Percentiles rank a stretch among this genome's conserved stretches.
Evolutionary conservation across 805 yeast species (phyloP).

Genomic region (Monosporozyma unispora): DNA sequence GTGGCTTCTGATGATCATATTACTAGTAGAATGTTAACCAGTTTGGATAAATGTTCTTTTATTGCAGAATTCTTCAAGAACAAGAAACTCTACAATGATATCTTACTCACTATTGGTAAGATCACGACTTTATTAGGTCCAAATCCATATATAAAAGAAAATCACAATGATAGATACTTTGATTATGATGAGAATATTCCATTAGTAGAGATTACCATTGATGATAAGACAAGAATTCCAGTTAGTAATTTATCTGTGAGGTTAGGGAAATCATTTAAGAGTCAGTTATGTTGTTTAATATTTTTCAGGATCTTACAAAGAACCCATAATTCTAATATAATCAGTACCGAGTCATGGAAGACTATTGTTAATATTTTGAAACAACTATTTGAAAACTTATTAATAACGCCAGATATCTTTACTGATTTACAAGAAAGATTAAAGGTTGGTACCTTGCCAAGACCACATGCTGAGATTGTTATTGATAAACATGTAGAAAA

Average conservation of each 20-base stretch:
- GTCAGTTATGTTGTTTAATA: conserved; percentile 82
- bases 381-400: conserved; percentile 60
- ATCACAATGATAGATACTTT: conserved; percentile 12
- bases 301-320: conserved; percentile 67
- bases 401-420: conserved; percentile 59
- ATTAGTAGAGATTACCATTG: conserved; percentile 37
- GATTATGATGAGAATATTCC: conserved; percentile 30
- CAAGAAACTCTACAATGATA: conserved; percentile 48
- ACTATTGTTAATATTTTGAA: conserved; percentile 50
- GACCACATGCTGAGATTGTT: conserved; percentile 57
- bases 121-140: conserved; percentile 53
- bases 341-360: conserved; percentile 44
- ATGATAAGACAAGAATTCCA: conserved; percentile 47
- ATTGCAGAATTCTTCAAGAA: conserved; percentile 61
- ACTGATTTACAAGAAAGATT: conserved; percentile 53
- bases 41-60: conserved; percentile 75
- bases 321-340: conserved; percentile 38
- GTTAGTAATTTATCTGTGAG: conserved; percentile 75
- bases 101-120: conserved; percentile 57
- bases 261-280: conserved; percentile 85
- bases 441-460: conserved; percentile 45
- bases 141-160: conserved; percentile 1
- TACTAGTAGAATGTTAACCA: conserved; percentile 76
- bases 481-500: conserved; percentile 55
- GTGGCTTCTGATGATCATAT: conserved; percentile 88